Conservation (phyloP, 2,329 filamentous ascomycete species). For the Cladosporium sphaerospermum region DNA sequence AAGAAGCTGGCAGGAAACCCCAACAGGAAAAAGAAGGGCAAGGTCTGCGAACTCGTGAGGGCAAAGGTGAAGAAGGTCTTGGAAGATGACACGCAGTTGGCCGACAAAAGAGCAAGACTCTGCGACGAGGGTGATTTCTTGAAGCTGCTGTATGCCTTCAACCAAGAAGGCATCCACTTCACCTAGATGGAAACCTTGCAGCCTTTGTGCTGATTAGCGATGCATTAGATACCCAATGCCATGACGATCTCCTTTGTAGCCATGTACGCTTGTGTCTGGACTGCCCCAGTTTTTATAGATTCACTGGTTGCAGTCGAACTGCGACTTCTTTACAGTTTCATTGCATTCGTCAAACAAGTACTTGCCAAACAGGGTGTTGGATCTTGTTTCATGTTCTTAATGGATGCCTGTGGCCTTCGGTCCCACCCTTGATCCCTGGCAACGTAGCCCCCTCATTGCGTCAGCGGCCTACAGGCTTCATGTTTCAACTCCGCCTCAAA, state of each 20-base stretch:
- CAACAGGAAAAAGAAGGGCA: constrained; percentile 67
- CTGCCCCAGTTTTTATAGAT: too few relatives aligned
- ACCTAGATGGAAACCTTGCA: constrained; percentile 39
- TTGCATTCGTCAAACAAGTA: too few relatives aligned
- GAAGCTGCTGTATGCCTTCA: constrained; percentile 74
- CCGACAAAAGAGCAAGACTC: constrained; percentile 74
- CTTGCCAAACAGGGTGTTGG: too few relatives aligned
- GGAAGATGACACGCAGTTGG: constrained; percentile 70
- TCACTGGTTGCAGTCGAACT: too few relatives aligned
- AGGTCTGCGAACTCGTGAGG: constrained; percentile 72
- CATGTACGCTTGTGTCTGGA: too few relatives aligned
- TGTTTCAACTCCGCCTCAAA: not conserved
- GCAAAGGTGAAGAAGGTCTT: constrained; percentile 82
- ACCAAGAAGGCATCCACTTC: constrained; percentile 90
- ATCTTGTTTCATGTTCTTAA: too few relatives aligned
- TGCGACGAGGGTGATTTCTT: constrained; percentile 93
- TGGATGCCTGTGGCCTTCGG: too few relatives aligned
- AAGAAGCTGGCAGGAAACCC: constrained; percentile 45
- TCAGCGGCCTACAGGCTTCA: not conserved
- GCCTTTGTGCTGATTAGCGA: not conserved
- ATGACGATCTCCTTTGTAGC: not conserved
- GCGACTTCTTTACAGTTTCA: too few relatives aligned
- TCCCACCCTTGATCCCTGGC: not conserved
- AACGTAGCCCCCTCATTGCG: not conserved
- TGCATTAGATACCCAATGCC: not conserved